phyloP scores from a whole-genome alignment of 1,284 basidiomycete species.

The Malassezia sympodialis region DNA sequence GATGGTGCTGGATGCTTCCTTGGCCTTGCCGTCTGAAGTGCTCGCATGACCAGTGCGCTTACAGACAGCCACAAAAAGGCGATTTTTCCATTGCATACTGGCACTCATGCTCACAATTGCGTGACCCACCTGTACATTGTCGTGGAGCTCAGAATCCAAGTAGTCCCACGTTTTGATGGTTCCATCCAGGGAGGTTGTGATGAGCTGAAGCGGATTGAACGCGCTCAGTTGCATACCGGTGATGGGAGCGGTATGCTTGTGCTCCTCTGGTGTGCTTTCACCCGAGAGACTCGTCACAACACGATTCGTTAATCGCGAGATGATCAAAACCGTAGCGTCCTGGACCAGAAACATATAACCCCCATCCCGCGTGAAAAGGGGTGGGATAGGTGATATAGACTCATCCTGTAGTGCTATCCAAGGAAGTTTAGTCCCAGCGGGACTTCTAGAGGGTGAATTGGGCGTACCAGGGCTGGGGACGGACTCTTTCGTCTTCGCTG shows the following conservation, averaged over 20 bases:
- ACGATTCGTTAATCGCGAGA: slow-evolving; percentile 35
- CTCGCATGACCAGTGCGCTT: slow-evolving; percentile 48
- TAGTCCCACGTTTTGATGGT: slow-evolving; percentile 85
- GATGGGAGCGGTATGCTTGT: slow-evolving; percentile 29
- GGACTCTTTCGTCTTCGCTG: slow-evolving; percentile 10
- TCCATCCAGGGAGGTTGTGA: slow-evolving; percentile 76
- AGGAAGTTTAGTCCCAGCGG: neutral
- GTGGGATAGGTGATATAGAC: slow-evolving; percentile 6
- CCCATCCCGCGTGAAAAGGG: slow-evolving; percentile 19
- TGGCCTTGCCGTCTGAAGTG: neutral
- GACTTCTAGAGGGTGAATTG: neutral
- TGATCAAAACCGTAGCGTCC: slow-evolving; percentile 32
- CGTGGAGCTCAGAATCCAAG: slow-evolving; percentile 69
- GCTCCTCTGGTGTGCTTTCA: neutral
- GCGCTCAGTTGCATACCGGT: slow-evolving; percentile 72
- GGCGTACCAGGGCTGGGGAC: neutral
- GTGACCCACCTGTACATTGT: slow-evolving; percentile 52
- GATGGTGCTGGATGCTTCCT: slow-evolving; percentile 20
- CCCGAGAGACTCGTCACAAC: slow-evolving; percentile 40
- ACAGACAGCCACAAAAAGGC: slow-evolving; percentile 60
- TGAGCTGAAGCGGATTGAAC: slow-evolving; percentile 75
- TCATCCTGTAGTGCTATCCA: slow-evolving; percentile 18
- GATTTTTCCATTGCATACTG: slow-evolving; percentile 59
- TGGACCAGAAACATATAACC: slow-evolving; percentile 39
- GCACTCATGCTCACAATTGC: slow-evolving; percentile 65